Evolutionary conservation across 2,329 filamentous ascomycete genomes (phyloP).

Genomic region (Alternaria sp.): DNA sequence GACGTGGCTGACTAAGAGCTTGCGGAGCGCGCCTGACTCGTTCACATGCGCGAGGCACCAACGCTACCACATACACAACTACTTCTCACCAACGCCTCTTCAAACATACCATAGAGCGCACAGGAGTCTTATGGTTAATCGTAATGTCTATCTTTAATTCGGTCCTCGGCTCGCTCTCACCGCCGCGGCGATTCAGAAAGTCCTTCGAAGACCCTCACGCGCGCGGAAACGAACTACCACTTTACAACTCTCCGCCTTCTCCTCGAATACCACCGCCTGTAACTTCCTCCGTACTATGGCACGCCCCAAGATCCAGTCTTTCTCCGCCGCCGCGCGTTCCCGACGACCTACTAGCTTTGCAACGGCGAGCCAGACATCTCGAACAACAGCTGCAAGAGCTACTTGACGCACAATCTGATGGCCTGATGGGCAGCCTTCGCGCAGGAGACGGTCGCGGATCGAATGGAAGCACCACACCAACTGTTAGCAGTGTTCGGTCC

Average conservation of each 20-base stretch:
- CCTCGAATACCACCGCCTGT: slow-evolving; percentile 45
- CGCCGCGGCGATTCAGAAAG: slow-evolving; percentile 39
- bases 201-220: slow-evolving; percentile 46
- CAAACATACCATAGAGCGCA: neutral
- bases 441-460: slow-evolving; percentile 52
- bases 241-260: slow-evolving; percentile 40
- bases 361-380: slow-evolving; percentile 60
- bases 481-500: slow-evolving; percentile 49
- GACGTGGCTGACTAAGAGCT: slow-evolving; percentile 28
- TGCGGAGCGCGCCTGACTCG: slow-evolving; percentile 34
- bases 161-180: slow-evolving; percentile 45
- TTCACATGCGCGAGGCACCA: slow-evolving; percentile 35
- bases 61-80: slow-evolving; percentile 24
- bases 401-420: slow-evolving; percentile 67
- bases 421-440: slow-evolving; percentile 57
- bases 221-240: slow-evolving; percentile 43
- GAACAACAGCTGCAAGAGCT: slow-evolving; percentile 64
- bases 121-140: neutral
- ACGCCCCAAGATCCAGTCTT: slow-evolving; percentile 28
- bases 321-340: slow-evolving; percentile 39
- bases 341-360: slow-evolving; percentile 56
- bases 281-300: slow-evolving; percentile 43
- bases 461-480: slow-evolving; percentile 58
- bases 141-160: slow-evolving; percentile 46
- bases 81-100: slow-evolving; percentile 1